Conservation (phyloP, 768 basidiomycete species). For the Tulasnella sp. region DNA sequence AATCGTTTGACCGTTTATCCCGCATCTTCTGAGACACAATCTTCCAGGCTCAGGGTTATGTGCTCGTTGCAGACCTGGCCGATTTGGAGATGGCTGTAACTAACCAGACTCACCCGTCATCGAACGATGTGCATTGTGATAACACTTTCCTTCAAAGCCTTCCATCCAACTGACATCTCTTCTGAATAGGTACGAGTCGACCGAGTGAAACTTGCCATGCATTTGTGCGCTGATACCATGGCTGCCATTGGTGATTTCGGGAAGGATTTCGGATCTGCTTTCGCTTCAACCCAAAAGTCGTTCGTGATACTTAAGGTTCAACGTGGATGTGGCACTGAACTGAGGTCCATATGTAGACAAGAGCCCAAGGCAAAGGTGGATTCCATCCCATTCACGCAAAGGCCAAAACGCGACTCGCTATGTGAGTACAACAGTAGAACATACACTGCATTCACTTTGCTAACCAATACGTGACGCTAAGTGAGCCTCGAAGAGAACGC, state of each 20-base stretch:
- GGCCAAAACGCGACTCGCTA: not conserved
- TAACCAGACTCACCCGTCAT: conserved; percentile 27
- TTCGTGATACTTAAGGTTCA: not conserved
- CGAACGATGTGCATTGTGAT: conserved; percentile 31
- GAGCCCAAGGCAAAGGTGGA: not conserved
- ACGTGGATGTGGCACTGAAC: conserved; percentile 24
- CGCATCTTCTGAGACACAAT: conserved; percentile 9
- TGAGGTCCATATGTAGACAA: conserved; percentile 23
- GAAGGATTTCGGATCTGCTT: conserved; percentile 40
- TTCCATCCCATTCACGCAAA: conserved; percentile 5
- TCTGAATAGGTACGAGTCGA: conserved; percentile 45
- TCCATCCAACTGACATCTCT: too few species aligned
- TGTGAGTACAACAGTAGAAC: not conserved
- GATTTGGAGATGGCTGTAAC: conserved; percentile 39
- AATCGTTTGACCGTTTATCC: not conserved
- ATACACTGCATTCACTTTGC: not conserved
- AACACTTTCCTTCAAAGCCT: not conserved
- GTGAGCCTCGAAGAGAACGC: conserved; percentile 64
- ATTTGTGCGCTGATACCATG: conserved; percentile 72
- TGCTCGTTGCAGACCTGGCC: conserved; percentile 49
- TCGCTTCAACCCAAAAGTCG: conserved; percentile 4
- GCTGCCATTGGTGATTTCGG: conserved; percentile 47
- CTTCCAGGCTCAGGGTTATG: conserved; percentile 34
- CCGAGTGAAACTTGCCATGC: conserved; percentile 43
- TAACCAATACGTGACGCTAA: conserved; percentile 9